Evolutionary conservation across 352 stramenopile genomes (phyloP).

Genomic region (Pythium aphanidermatum): DNA sequence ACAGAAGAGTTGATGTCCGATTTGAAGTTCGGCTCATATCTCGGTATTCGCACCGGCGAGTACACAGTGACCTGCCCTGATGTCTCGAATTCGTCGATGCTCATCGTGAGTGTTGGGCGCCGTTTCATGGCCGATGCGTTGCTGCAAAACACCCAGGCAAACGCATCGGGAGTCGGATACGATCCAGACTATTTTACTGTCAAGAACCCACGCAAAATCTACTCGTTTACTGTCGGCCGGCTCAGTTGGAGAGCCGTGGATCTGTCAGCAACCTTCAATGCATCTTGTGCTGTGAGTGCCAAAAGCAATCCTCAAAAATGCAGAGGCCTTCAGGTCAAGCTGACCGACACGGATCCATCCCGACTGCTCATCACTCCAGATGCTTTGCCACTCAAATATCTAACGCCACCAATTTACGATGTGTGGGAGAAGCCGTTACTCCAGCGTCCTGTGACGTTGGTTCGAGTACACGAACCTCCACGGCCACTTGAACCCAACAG

Average conservation of each 20-base stretch:
- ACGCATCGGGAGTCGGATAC: too few species aligned
- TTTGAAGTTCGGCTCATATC: neutral
- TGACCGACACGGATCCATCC: conserved; percentile 13
- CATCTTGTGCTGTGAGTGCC: conserved; percentile 15
- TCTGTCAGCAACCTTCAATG: conserved; percentile 35
- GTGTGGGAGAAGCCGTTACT: too few species aligned
- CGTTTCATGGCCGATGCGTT: conserved; percentile 33
- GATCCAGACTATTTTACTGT: conserved; percentile 11
- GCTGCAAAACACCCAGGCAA: conserved; percentile 16
- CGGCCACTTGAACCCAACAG: conserved; percentile 23
- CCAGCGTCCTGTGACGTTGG: too few species aligned
- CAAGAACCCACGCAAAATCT: conserved; percentile 32
- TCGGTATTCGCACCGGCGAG: conserved; percentile 4
- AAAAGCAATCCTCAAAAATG: too few species aligned
- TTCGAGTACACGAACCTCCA: neutral
- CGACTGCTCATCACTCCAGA: neutral
- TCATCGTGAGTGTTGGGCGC: conserved; percentile 38
- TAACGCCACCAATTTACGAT: too few species aligned
- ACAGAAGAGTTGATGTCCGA: conserved; percentile 7
- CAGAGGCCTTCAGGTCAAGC: conserved; percentile 28
- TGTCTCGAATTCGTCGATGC: conserved; percentile 16
- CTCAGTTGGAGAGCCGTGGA: conserved; percentile 32
- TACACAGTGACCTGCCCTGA: conserved; percentile 20
- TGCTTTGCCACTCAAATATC: too few species aligned
- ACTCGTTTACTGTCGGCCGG: conserved; percentile 39